These are phyloP conservation scores for Lumnitzera racemosa DNA, from an alignment of 345 rosid species.

Conservation along the genomic window DNA sequence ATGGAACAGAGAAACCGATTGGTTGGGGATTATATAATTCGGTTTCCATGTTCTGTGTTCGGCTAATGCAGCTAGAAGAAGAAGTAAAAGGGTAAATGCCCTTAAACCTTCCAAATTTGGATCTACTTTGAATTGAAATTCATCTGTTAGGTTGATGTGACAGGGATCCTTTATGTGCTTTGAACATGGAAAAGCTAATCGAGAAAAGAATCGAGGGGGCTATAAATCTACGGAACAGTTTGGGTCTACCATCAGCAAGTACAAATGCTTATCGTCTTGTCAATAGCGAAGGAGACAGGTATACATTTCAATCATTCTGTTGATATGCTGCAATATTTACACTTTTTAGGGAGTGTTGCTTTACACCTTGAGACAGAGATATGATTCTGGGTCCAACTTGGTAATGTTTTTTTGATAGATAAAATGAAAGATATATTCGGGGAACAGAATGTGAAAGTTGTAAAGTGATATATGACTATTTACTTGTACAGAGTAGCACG, in stretches of 20 bases:
- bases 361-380: too few relatives aligned
- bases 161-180: conserved; percentile 74
- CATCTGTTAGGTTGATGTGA: conserved; percentile 6
- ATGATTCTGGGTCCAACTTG: too few relatives aligned
- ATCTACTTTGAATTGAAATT: too few relatives aligned
- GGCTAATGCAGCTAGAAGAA: conserved; percentile 92
- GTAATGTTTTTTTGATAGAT: too few relatives aligned
- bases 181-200: conserved; percentile 72
- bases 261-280: conserved; percentile 84
- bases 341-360: background rate
- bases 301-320: background rate
- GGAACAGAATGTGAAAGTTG: too few relatives aligned
- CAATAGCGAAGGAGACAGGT: conserved; percentile 94
- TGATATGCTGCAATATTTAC: background rate
- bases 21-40: conserved; percentile 88
- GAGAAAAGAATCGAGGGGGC: conserved; percentile 68
- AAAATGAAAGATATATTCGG: too few relatives aligned
- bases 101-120: too few relatives aligned
- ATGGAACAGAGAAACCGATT: conserved; percentile 71
- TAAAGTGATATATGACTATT: too few relatives aligned
- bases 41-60: conserved; percentile 80
- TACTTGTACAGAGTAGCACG: too few relatives aligned
- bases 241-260: conserved; percentile 62
- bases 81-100: conserved; percentile 49
- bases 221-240: conserved; percentile 38